Conservation (phyloP, 306 rosid species). For the Cicer pinnatifidum region DNA sequence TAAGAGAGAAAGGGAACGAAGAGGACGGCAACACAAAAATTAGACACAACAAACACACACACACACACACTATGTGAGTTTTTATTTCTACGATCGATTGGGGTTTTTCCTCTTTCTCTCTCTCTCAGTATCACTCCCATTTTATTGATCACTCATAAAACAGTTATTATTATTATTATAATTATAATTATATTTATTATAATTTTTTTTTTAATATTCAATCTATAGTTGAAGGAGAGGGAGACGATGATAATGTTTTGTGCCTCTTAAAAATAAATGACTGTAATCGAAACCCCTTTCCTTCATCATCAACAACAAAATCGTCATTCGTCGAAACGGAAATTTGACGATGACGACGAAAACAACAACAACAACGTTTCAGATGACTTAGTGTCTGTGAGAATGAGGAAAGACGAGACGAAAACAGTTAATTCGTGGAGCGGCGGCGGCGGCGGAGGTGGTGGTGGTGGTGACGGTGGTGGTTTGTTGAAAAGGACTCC, state of each 20-base stretch:
- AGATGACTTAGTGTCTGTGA: slow-evolving; percentile 61
- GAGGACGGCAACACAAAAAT: not conserved
- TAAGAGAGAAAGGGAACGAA: not conserved
- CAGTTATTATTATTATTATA: not conserved
- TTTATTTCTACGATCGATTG: not conserved
- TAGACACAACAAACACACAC: not conserved
- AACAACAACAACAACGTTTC: not conserved
- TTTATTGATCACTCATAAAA: not conserved
- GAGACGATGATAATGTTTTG: slow-evolving; percentile 13
- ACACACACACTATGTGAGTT: not conserved
- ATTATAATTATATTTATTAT: not conserved
- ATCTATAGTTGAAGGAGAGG: not conserved
- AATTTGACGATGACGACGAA: slow-evolving; percentile 60
- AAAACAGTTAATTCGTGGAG: slow-evolving; percentile 50
- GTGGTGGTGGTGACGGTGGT: not conserved
- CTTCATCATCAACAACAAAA: slow-evolving; percentile 60
- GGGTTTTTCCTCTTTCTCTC: not conserved
- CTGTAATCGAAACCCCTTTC: slow-evolving; percentile 60
- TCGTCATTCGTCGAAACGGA: slow-evolving; percentile 66
- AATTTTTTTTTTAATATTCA: not conserved
- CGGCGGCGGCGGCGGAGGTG: not conserved
- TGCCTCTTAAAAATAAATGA: slow-evolving; percentile 62
- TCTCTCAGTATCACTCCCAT: not conserved
- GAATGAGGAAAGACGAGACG: slow-evolving; percentile 70
- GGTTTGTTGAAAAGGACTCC: slow-evolving; percentile 20